Conservation (phyloP, 208 protist species). For the Trypanosoma caninum region DNA sequence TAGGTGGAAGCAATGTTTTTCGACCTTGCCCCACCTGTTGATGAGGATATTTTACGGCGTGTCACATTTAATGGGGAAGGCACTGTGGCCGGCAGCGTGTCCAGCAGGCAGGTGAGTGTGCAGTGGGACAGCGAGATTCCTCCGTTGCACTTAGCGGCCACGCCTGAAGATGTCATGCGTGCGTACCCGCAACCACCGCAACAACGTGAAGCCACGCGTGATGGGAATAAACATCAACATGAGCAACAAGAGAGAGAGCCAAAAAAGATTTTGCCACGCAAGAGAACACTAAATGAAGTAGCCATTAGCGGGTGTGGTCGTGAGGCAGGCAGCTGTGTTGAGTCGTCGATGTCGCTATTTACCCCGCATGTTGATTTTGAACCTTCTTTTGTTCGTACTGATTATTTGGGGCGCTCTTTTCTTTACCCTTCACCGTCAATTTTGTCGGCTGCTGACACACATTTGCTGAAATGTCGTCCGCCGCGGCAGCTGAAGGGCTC, state of each 20-base stretch:
- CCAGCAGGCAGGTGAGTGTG: background rate
- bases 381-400: constrained; percentile 40
- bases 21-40: constrained; percentile 23
- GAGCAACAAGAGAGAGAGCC: background rate
- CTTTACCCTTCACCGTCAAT: constrained; percentile 48
- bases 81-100: background rate
- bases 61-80: constrained; percentile 1
- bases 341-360: background rate
- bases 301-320: background rate
- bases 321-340: background rate
- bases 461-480: constrained; percentile 31
- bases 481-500: constrained; percentile 47
- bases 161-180: constrained; percentile 33
- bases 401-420: constrained; percentile 80
- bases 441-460: constrained; percentile 24
- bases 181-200: constrained; percentile 38
- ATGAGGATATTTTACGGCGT: constrained; percentile 3
- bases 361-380: constrained; percentile 33
- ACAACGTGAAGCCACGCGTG: background rate
- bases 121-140: background rate
- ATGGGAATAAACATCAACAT: background rate
- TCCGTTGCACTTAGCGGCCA: constrained; percentile 36
- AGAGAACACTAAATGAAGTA: background rate
- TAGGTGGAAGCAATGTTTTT: constrained; percentile 10
- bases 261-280: background rate